Evolutionary conservation across 345 rosid genomes (phyloP).

Genomic region (Crucihimalaya himalaica): DNA sequence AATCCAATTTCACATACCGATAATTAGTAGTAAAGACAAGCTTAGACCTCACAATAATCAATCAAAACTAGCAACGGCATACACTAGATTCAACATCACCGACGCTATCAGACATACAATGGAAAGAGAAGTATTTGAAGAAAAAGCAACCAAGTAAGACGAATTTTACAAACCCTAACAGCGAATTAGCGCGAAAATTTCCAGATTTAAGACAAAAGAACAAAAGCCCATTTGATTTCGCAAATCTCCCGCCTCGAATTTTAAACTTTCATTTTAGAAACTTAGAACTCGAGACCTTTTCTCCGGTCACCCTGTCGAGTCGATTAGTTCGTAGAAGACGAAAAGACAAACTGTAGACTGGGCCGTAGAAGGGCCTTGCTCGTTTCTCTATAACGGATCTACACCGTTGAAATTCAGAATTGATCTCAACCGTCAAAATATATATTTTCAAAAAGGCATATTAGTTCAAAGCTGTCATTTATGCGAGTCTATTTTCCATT

Average conservation of each 20-base stretch:
- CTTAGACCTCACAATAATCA: not conserved
- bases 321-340: conserved; percentile 1
- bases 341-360: not conserved
- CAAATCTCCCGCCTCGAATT: conserved; percentile 30
- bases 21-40: not conserved
- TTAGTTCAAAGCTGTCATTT: not conserved
- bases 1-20: conserved; percentile 13
- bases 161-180: conserved; percentile 13
- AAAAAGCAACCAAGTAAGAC: not conserved
- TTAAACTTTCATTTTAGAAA: conserved; percentile 8
- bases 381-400: not conserved
- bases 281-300: not conserved
- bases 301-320: not conserved
- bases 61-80: not conserved
- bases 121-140: not conserved
- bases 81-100: not conserved
- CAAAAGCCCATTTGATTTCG: not conserved
- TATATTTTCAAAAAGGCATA: not conserved
- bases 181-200: not conserved
- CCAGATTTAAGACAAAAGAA: not conserved
- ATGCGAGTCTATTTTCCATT: not conserved
- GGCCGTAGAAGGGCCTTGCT: conserved; percentile 5
- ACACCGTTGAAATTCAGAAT: not conserved
- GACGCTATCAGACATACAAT: not conserved
- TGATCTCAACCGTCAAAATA: not conserved